These are phyloP conservation scores for Nosema muscidifuracis DNA, from an alignment of 371 early-diverging fungal species.

Conservation along the genomic window DNA sequence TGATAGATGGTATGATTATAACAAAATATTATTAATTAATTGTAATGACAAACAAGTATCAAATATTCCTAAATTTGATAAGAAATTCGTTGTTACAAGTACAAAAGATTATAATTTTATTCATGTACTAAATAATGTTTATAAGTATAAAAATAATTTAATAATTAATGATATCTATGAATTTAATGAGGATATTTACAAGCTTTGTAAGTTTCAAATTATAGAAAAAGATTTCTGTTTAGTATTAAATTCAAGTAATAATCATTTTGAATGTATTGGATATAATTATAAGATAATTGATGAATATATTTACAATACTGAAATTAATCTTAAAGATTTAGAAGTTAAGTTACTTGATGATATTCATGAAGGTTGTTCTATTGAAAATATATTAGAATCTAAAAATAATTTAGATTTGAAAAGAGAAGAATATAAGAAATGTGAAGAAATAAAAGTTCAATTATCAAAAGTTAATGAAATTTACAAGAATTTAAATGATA, in stretches of 20 bases:
- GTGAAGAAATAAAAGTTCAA: background rate
- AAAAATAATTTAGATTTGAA: conserved; percentile 16
- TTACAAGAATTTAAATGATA: background rate
- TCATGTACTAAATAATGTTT: conserved; percentile 6
- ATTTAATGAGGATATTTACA: conserved; percentile 24
- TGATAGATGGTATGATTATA: background rate
- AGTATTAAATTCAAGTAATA: background rate
- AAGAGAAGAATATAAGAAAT: background rate
- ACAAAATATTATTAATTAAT: background rate
- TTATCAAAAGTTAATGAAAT: conserved; percentile 14
- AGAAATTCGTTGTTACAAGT: conserved; percentile 6
- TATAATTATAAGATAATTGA: conserved; percentile 1
- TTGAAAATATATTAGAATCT: conserved; percentile 2
- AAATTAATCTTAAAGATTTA: background rate
- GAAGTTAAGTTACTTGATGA: conserved; percentile 13
- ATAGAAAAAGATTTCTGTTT: background rate
- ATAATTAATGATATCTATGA: conserved; percentile 3
- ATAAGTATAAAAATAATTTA: conserved; percentile 17
- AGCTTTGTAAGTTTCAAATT: conserved; percentile 22
- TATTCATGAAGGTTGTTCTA: conserved; percentile 1
- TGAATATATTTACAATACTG: background rate
- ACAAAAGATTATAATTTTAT: conserved; percentile 9
- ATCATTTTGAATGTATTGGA: conserved; percentile 3
- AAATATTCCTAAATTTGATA: too few species aligned
- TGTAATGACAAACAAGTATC: too few species aligned